Percentiles rank a stretch among this genome's conserved stretches.
phyloP scores from a whole-genome alignment of 1,139 yeast genomes.

The Magnusiomyces paraingens region DNA sequence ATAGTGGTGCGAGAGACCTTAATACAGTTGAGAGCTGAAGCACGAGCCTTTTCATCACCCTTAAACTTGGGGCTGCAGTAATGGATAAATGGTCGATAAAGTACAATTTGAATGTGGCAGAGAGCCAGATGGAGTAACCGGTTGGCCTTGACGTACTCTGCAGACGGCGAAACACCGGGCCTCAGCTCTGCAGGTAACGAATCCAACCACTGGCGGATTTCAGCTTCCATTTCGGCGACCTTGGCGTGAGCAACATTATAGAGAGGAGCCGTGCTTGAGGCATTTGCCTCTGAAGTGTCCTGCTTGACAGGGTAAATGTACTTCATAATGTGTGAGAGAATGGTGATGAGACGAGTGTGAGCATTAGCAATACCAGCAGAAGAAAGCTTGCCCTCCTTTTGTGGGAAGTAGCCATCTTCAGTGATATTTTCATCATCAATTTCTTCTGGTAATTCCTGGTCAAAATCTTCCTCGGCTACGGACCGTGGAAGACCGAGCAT shows the following conservation, averaged over 20 bases:
- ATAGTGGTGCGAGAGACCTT: conserved; percentile 82
- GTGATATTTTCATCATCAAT: conserved; percentile 85
- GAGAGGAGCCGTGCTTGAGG: conserved; percentile 12
- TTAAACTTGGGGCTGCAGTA: conserved; percentile 48
- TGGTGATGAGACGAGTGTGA: conserved; percentile 65
- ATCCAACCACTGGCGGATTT: conserved; percentile 69
- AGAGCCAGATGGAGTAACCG: conserved; percentile 70
- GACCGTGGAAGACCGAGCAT: conserved; percentile 80
- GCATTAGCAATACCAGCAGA: conserved; percentile 81
- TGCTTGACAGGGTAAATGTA: conserved; percentile 51
- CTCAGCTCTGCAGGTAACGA: conserved; percentile 64
- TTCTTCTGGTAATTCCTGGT: conserved; percentile 80
- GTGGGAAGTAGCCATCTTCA: conserved; percentile 42
- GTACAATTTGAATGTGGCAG: conserved; percentile 74
- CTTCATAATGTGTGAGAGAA: conserved; percentile 50
- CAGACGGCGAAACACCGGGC: conserved; percentile 60
- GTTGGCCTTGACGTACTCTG: conserved; percentile 70
- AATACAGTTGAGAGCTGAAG: conserved; percentile 78
- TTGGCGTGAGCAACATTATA: conserved; percentile 46
- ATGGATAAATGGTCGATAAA: conserved; percentile 89
- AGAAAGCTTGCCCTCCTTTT: conserved; percentile 43
- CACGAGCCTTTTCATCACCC: conserved; percentile 48
- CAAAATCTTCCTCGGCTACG: conserved; percentile 67
- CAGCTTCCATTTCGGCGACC: conserved; percentile 66
- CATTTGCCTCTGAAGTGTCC: conserved; percentile 17